Evolutionary conservation across 148 eudicot genomes (phyloP).

Genomic region (Cornus kousa): DNA sequence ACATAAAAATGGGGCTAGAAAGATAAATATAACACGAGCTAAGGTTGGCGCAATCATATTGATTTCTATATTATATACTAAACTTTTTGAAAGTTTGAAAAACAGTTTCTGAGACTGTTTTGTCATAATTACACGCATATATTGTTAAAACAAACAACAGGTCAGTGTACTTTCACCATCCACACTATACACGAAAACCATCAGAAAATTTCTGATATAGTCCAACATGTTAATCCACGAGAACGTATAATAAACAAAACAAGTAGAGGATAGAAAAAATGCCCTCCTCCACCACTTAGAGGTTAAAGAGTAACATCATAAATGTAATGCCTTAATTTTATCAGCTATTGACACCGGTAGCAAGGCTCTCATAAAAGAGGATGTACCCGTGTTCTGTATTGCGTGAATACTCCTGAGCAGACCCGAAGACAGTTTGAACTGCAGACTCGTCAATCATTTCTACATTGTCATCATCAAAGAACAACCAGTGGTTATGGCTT

Average conservation of each 20-base stretch:
- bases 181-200: conserved; percentile 6
- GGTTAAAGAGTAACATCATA: neutral
- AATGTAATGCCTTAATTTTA: no score
- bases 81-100: no score
- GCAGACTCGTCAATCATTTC: conserved; percentile 83
- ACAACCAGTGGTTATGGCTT: conserved; percentile 85
- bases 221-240: conserved; percentile 4
- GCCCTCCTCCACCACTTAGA: no score
- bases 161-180: neutral
- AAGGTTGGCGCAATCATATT: no score
- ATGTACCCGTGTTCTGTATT: conserved; percentile 81
- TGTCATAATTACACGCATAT: neutral
- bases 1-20: no score
- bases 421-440: conserved; percentile 76
- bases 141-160: neutral
- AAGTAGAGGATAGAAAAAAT: neutral
- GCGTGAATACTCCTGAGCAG: conserved; percentile 79
- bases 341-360: neutral
- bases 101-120: conserved; percentile 2
- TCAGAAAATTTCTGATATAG: neutral
- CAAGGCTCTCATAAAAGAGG: conserved; percentile 57
- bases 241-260: neutral
- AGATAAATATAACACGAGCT: no score
- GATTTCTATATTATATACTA: no score
- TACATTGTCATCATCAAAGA: conserved; percentile 84